These are phyloP conservation scores for Aureobasidium namibiae DNA, from an alignment of 2,329 filamentous ascomycete genomes.

Conservation along the genomic window DNA sequence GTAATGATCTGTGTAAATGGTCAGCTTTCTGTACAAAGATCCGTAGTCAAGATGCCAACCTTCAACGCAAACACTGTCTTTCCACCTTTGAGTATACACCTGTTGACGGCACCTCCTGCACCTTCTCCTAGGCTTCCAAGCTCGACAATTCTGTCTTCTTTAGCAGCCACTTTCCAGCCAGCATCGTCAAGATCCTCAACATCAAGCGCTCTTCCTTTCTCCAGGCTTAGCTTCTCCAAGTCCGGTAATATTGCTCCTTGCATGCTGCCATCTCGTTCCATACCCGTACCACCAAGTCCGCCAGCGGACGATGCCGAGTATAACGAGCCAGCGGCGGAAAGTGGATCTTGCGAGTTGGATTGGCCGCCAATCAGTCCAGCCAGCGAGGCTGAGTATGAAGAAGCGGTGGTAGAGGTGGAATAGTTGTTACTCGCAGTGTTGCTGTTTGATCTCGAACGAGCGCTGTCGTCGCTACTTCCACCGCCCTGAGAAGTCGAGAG, in stretches of 20 bases:
- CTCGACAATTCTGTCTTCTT: constrained; percentile 80
- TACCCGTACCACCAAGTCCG: constrained; percentile 49
- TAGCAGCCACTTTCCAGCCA: constrained; percentile 87
- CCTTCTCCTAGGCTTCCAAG: constrained; percentile 87
- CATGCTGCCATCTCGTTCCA: constrained; percentile 77
- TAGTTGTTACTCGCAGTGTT: constrained; percentile 72
- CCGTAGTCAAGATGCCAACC: constrained; percentile 42
- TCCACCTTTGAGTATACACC: constrained; percentile 78
- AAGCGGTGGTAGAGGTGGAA: constrained; percentile 70
- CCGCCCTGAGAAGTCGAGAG: constrained; percentile 49
- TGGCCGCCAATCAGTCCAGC: constrained; percentile 56
- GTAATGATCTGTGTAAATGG: constrained; percentile 71
- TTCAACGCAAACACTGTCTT: constrained; percentile 95
- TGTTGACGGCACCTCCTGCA: constrained; percentile 89
- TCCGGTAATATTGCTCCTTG: constrained; percentile 60
- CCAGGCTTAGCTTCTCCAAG: constrained; percentile 72
- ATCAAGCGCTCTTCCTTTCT: constrained; percentile 75
- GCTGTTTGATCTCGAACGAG: constrained; percentile 75
- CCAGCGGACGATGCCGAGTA: constrained; percentile 58
- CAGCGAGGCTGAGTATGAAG: constrained; percentile 75
- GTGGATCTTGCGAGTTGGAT: constrained; percentile 69
- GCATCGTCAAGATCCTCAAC: constrained; percentile 93
- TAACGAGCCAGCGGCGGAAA: constrained; percentile 77
- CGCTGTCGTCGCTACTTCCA: constrained; percentile 64
- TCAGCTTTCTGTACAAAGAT: constrained; percentile 8